Conservation (phyloP, 257 asterid species). For the Fraxinus quadrangulata region DNA sequence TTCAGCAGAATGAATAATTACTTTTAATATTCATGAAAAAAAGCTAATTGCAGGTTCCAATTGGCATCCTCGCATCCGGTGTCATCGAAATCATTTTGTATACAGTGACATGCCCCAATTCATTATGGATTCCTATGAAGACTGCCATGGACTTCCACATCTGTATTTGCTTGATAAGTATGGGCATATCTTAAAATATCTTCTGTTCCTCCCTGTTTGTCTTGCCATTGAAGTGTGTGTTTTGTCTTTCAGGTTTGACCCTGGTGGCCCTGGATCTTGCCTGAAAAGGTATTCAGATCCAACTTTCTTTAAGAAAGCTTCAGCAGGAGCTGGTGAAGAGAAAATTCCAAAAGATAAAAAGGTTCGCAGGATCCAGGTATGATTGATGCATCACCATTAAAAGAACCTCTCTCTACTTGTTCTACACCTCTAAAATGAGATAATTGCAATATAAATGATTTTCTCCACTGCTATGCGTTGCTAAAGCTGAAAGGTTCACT, state of each 20-base stretch:
- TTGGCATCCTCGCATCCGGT: constrained; percentile 66
- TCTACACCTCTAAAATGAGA: neutral
- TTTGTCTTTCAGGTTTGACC: constrained; percentile 69
- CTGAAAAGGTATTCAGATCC: constrained; percentile 96
- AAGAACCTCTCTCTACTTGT: neutral
- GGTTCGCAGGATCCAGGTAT: constrained; percentile 81
- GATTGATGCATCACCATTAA: neutral
- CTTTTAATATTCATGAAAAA: constrained; percentile 27
- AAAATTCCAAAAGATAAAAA: constrained; percentile 58
- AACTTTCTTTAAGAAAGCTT: constrained; percentile 75
- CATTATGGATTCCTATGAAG: constrained; percentile 88
- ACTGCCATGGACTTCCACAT: constrained; percentile 71
- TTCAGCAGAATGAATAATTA: neutral
- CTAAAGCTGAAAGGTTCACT: neutral
- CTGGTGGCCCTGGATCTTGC: constrained; percentile 97
- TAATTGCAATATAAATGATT: neutral
- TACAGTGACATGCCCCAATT: constrained; percentile 82
- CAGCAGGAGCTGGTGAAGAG: constrained; percentile 61
- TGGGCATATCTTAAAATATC: constrained; percentile 27
- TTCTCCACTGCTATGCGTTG: neutral
- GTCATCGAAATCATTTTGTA: constrained; percentile 72
- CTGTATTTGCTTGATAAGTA: constrained; percentile 86
- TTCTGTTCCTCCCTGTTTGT: constrained; percentile 15
- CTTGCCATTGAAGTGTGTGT: constrained; percentile 13
- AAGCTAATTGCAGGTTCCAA: constrained; percentile 68